phyloP scores from a whole-genome alignment of 2,329 filamentous ascomycete species.

The Beauveria scarabaeidicola region DNA sequence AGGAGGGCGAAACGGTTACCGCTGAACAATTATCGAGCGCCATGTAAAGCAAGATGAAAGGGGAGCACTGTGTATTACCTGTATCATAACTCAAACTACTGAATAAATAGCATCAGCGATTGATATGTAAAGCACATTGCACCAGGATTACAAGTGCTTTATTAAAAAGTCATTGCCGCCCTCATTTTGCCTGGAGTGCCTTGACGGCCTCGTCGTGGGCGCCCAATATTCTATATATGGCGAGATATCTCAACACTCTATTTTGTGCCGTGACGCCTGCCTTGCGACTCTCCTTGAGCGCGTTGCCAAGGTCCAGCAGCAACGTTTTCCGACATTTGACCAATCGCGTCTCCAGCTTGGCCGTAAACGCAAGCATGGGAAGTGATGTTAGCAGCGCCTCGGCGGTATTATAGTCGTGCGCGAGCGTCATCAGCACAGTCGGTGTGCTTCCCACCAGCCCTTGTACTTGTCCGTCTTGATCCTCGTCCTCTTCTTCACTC shows the following conservation, averaged over 20 bases:
- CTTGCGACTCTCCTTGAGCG: slow-evolving; percentile 35
- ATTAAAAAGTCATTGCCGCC: slow-evolving; percentile 24
- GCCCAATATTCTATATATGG: slow-evolving; percentile 43
- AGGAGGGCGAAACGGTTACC: slow-evolving; percentile 48
- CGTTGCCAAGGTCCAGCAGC: slow-evolving; percentile 45
- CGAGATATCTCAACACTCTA: slow-evolving; percentile 43
- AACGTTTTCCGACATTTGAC: slow-evolving; percentile 47
- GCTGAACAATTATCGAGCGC: slow-evolving; percentile 43
- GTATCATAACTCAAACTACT: slow-evolving; percentile 13
- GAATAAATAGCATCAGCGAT: slow-evolving; percentile 11
- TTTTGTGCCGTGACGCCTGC: slow-evolving; percentile 34
- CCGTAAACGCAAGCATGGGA: slow-evolving; percentile 39
- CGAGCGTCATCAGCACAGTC: slow-evolving; percentile 36
- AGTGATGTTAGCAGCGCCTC: slow-evolving; percentile 34
- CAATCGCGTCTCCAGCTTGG: slow-evolving; percentile 44
- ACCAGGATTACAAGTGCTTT: slow-evolving; percentile 5
- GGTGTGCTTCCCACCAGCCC: slow-evolving; percentile 38
- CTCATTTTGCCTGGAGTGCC: slow-evolving; percentile 24
- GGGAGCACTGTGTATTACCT: slow-evolving; percentile 6
- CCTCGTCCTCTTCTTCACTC: slow-evolving; percentile 33
- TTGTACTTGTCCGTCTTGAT: slow-evolving; percentile 27
- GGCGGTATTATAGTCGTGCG: slow-evolving; percentile 36
- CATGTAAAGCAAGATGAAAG: slow-evolving; percentile 35
- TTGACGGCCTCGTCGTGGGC: slow-evolving; percentile 46
- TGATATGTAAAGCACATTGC: slow-evolving; percentile 4